Base-by-base conservation (phyloP, 805 yeast genomes). In the Candida multigemmis region DNA sequence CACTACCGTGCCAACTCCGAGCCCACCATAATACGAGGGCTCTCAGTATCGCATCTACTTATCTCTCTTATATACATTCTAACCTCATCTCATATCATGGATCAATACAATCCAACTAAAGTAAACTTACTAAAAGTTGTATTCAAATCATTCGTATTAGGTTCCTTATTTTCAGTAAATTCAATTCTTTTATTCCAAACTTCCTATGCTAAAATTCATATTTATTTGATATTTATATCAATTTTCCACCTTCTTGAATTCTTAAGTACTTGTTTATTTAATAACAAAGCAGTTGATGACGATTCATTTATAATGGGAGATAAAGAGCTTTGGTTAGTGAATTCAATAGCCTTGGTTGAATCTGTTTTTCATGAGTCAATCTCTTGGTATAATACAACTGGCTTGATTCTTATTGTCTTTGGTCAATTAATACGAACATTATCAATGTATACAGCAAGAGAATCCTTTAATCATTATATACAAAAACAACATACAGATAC, bases 361-460 rank as follows among this genome's bases (percentile, higher is more conserved):
- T 30, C 38, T 17, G 9, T 21, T 1, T 10, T 34, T 4, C 20
- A 23, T 12, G 3, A 15, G 4, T 21, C 7, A 7, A n/a, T n/a
- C n/a, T n/a, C n/a, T n/a, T n/a, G n/a, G 18, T 27, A 5, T 16
- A 19, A 16, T 22, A 14, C n/a, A 8, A 7, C 60, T 1, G 96
- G 95, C 0, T 25, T 74, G 1, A 9, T 38, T 0, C 15, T 77
- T 2, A 42, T 73, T 0, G 14, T 72, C 0, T 20, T 50, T 2
- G 96, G 96, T 1, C 98, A 91, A 44, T 12, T 41, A 1, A 43
- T 73, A 4, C 65, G 98, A 28, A 67, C 89, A 1, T 27, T 63
- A 19, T 89, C 96, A 1, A 91, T 91, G 98, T 65, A 70, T 33
- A 79, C 87, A 0, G 96, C 96, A 0, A 83, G 86, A 2, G 67